Evolutionary conservation across 2,329 filamentous ascomycete species (phyloP), one percentile per base, ranked within the genome.

Genomic region (Cylindrodendrum hubeiense): DNA sequence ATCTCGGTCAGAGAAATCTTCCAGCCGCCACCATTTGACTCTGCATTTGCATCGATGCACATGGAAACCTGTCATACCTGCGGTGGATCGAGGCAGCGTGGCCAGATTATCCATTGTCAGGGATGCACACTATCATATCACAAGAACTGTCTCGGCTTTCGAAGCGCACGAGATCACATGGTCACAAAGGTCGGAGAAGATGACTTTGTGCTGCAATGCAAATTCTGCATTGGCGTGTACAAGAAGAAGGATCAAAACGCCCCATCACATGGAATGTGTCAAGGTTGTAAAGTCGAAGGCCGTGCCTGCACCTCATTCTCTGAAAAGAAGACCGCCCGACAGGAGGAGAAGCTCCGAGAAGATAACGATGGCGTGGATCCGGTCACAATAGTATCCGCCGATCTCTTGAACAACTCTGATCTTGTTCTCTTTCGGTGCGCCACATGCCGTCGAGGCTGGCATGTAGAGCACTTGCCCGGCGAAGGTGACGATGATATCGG

Each of bases 91-190:
- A 82, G 80, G 51, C 79, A 82, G n/a, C 80, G 78, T 17, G 94
- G 93, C 1, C 84, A 87, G 41, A 83, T 99, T 24, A 86, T 99
- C 34, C 90, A 91, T 75, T 99, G 96, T 72, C 97, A 99, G 80
- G 96, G 96, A 30, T 99, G 96, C 77, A 94, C 91, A 2, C 84
- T 91, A 51, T 86, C 92, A 0, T 97, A 94, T 71, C 96, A 99
- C 79, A 93, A 93, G 77, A 82, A 81, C 43, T 99, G 96, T 75
- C 84, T 99, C 28, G 94, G 95, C 1, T 84, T 86, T 52, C 89
- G 96, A 53, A 87, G 86, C 55, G 83, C 78, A 13, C 87, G 96
- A 65, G 94, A 97, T n/a, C 96, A 98, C 77, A 82, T 96, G 37
- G 93, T 93, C 10, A 98, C 94, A 24, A 99, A 98, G 77, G 80